These are phyloP conservation scores for Sutorius eximius DNA, from an alignment of 1,284 basidiomycete species.

Conservation along the genomic window DNA sequence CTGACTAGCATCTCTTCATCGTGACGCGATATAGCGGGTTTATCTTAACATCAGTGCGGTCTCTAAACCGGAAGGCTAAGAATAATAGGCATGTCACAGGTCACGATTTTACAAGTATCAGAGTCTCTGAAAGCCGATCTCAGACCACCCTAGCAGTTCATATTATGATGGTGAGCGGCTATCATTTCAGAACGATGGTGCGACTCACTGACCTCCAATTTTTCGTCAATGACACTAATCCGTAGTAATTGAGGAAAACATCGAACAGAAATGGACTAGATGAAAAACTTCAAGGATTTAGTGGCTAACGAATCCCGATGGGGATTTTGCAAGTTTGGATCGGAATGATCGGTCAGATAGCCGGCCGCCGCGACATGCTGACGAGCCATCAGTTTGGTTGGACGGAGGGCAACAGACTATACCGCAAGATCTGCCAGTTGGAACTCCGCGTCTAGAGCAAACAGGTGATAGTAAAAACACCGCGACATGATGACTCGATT, in stretches of 20 bases:
- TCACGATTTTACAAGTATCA: neutral
- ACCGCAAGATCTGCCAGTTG: neutral
- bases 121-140: neutral
- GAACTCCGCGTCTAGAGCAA: neutral
- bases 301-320: neutral
- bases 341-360: neutral
- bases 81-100: neutral
- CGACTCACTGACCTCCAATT: no score
- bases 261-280: neutral
- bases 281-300: neutral
- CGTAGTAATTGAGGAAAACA: neutral
- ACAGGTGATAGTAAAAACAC: no score
- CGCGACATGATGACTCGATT: no score
- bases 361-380: neutral
- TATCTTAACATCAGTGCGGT: neutral
- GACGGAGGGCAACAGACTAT: neutral
- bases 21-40: no score
- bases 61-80: neutral
- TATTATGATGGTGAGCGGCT: neutral
- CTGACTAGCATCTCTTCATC: neutral
- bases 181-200: no score
- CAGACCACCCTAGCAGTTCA: neutral
- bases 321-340: neutral
- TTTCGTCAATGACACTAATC: neutral
- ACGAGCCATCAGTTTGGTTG: neutral